Percentiles rank a stretch among this genome's conserved stretches.
phyloP scores from a whole-genome alignment of 257 asterid species.

The Solanum gracilifrons region DNA sequence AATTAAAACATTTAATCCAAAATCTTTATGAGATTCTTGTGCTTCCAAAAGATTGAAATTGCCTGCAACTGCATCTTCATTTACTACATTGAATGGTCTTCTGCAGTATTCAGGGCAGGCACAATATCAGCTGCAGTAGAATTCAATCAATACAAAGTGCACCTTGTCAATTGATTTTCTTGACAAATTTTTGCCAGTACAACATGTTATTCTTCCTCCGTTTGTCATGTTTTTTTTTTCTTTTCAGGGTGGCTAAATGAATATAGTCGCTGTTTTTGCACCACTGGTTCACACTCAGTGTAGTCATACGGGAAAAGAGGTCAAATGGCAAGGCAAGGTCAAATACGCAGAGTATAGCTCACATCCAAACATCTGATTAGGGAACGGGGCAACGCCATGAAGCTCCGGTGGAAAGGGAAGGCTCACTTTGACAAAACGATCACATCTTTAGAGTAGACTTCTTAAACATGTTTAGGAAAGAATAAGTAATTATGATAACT shows the following conservation, averaged over 20 bases:
- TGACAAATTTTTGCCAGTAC: not conserved
- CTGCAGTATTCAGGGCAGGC: not conserved
- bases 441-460: not conserved
- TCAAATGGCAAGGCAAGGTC: too few species aligned
- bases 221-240: not conserved
- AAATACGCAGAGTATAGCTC: too few species aligned
- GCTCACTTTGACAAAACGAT: not conserved
- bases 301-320: too few species aligned
- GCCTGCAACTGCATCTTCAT: not conserved
- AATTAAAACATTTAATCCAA: conserved; percentile 3
- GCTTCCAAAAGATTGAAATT: not conserved
- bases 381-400: too few species aligned
- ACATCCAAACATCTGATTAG: too few species aligned
- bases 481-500: not conserved
- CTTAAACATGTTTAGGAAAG: not conserved
- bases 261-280: not conserved
- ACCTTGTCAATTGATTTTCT: not conserved
- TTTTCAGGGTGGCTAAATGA: not conserved
- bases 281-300: not conserved
- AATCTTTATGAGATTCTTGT: not conserved
- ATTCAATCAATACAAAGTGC: not conserved
- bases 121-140: not conserved
- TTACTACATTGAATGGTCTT: not conserved
- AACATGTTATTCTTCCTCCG: not conserved
- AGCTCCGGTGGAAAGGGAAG: too few species aligned